Percentiles rank a stretch among this genome's conserved stretches.
Conservation (phyloP, 495 filamentous ascomycete genomes). For the Hyphodiscus hymeniophilus region DNA sequence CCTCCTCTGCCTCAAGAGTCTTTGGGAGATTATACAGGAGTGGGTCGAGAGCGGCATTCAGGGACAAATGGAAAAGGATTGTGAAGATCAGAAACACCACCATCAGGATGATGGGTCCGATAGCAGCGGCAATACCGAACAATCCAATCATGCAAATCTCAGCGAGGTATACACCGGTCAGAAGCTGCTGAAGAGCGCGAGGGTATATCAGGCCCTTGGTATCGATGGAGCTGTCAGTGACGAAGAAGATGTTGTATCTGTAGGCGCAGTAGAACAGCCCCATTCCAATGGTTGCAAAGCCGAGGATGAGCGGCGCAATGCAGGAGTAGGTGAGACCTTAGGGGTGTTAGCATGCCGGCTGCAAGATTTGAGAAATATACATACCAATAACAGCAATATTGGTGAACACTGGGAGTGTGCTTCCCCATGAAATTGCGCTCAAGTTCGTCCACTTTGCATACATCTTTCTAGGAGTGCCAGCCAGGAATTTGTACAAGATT, state of each 20-base stretch:
- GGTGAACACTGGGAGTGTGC: conserved; percentile 77
- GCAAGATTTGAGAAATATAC: too few relatives aligned
- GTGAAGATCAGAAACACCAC: conserved; percentile 73
- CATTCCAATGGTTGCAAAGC: conserved; percentile 77
- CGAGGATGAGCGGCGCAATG: conserved; percentile 85
- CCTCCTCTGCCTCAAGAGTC: conserved; percentile 53
- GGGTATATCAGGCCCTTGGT: conserved; percentile 87
- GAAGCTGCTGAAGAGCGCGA: conserved; percentile 83
- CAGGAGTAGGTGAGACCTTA: conserved; percentile 76
- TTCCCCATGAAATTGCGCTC: conserved; percentile 74
- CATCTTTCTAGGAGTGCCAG: conserved; percentile 47
- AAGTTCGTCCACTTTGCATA: conserved; percentile 54
- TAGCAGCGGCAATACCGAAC: conserved; percentile 62
- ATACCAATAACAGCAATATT: conserved; percentile 77
- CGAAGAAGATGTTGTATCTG: conserved; percentile 92
- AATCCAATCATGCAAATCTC: conserved; percentile 86
- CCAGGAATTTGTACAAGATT: conserved; percentile 60
- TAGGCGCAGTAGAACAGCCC: conserved; percentile 87
- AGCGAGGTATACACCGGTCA: conserved; percentile 78
- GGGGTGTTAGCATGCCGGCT: too few relatives aligned
- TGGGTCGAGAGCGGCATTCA: conserved; percentile 72
- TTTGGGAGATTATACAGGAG: conserved; percentile 74
- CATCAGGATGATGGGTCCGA: conserved; percentile 79
- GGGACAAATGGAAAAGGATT: conserved; percentile 70
- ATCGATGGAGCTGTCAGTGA: conserved; percentile 76